Conservation (phyloP, 352 stramenopile genomes). For the Phytophthora foliorum region DNA sequence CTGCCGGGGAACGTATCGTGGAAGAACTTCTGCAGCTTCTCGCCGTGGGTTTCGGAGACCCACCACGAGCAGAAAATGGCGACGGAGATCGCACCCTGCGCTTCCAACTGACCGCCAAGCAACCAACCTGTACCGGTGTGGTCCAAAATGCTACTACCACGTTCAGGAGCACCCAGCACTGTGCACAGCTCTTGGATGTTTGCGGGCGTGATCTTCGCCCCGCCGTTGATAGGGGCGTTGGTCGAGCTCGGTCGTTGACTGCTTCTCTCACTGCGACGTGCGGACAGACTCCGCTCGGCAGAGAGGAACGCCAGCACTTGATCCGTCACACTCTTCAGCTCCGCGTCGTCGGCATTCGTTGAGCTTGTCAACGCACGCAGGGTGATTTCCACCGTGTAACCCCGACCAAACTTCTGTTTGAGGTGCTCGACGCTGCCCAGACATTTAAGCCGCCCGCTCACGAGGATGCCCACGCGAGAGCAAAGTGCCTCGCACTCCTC, state of each 20-base stretch:
- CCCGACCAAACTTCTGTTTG: constrained; percentile 97
- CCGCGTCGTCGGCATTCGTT: constrained; percentile 13
- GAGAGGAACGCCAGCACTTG: constrained; percentile 22
- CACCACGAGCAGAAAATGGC: constrained; percentile 70
- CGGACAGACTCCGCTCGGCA: constrained; percentile 13
- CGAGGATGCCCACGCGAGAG: constrained; percentile 77
- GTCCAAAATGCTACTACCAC: constrained; percentile 33
- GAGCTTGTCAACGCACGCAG: constrained; percentile 37
- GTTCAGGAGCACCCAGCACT: constrained; percentile 37
- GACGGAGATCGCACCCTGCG: constrained; percentile 49
- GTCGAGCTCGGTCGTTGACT: constrained; percentile 27
- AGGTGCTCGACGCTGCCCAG: constrained; percentile 94
- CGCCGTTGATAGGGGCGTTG: neutral
- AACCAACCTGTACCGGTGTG: constrained; percentile 48
- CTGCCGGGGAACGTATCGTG: constrained; percentile 45
- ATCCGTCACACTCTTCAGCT: constrained; percentile 24
- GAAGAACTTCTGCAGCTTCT: constrained; percentile 55
- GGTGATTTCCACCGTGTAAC: constrained; percentile 92
- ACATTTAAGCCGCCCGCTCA: constrained; percentile 70
- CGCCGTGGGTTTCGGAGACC: constrained; percentile 52
- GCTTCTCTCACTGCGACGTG: constrained; percentile 13
- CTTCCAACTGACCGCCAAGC: constrained; percentile 51
- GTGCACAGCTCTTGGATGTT: constrained; percentile 47
- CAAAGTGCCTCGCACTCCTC: constrained; percentile 85
- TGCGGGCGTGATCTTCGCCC: constrained; percentile 29